Evolutionary conservation across 345 rosid genomes (phyloP).

Genomic region (Ricinus communis): DNA sequence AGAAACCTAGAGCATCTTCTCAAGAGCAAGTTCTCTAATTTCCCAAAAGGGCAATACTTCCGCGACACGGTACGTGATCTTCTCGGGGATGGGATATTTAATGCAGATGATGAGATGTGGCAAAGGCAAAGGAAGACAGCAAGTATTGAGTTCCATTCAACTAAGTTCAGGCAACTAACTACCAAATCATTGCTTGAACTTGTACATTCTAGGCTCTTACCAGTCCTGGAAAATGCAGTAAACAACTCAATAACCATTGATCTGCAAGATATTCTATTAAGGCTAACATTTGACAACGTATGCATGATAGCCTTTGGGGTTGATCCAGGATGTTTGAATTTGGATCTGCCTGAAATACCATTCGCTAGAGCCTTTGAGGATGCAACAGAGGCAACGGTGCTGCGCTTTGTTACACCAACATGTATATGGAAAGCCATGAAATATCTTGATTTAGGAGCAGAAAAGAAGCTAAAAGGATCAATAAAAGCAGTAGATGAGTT

Average conservation of each 20-base stretch:
- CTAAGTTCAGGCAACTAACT: slow-evolving; percentile 72
- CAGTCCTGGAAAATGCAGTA: slow-evolving; percentile 58
- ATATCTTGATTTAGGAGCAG: slow-evolving; percentile 61
- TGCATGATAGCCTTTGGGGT: slow-evolving; percentile 95
- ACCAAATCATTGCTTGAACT: slow-evolving; percentile 65
- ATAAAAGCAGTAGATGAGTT: slow-evolving; percentile 76
- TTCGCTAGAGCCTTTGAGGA: slow-evolving; percentile 91
- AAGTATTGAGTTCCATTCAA: slow-evolving; percentile 90
- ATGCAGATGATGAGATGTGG: slow-evolving; percentile 85
- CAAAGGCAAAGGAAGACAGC: slow-evolving; percentile 81
- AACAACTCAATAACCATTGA: slow-evolving; percentile 46
- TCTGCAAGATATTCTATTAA: slow-evolving; percentile 71
- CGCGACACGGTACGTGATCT: slow-evolving; percentile 70
- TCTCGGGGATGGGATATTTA: slow-evolving; percentile 87
- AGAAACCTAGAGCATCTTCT: slow-evolving; percentile 84
- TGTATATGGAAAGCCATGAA: slow-evolving; percentile 82
- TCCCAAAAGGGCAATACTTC: slow-evolving; percentile 81
- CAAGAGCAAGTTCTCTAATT: slow-evolving; percentile 76
- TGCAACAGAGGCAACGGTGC: slow-evolving; percentile 71
- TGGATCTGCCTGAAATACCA: slow-evolving; percentile 61
- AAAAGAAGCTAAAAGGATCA: slow-evolving; percentile 66
- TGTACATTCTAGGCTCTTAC: slow-evolving; percentile 71
- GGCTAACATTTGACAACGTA: slow-evolving; percentile 88
- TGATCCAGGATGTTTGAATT: slow-evolving; percentile 81
- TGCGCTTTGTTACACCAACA: slow-evolving; percentile 76